phyloP scores from a whole-genome alignment of 129 eudicot species.

The Cynara cardunculus region DNA sequence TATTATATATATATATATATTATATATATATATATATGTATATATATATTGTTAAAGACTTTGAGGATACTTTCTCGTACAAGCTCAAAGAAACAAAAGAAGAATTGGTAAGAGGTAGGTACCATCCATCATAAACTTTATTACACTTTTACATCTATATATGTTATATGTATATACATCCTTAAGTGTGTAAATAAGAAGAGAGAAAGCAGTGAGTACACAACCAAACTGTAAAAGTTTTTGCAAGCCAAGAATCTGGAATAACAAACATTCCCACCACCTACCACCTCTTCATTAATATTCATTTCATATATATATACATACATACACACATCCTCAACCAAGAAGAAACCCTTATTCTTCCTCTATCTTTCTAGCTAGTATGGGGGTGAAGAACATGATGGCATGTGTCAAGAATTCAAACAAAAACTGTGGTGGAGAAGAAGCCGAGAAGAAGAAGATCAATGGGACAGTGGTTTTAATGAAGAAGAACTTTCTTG shows the following conservation, averaged over 20 bases:
- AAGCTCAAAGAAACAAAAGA: not conserved
- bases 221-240: not conserved
- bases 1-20: too few species aligned
- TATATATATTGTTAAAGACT: not conserved
- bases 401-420: constrained; percentile 12
- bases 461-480: constrained; percentile 62
- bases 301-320: not conserved
- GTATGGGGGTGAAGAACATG: constrained; percentile 20
- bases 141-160: not conserved
- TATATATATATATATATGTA: too few species aligned
- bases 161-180: not conserved
- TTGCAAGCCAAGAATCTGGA: constrained; percentile 31
- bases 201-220: constrained; percentile 14
- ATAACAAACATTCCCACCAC: constrained; percentile 3
- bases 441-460: constrained; percentile 4
- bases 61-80: not conserved
- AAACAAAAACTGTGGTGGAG: not conserved
- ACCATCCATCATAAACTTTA: not conserved
- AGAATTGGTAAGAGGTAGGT: not conserved
- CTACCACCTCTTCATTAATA: not conserved
- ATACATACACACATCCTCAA: constrained; percentile 1
- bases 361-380: not conserved
- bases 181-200: not conserved
- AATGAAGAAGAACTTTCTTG: constrained; percentile 70
- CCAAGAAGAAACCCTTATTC: not conserved